phyloP scores from a whole-genome alignment of 345 rosid species.

The Syzygium oleosum region DNA sequence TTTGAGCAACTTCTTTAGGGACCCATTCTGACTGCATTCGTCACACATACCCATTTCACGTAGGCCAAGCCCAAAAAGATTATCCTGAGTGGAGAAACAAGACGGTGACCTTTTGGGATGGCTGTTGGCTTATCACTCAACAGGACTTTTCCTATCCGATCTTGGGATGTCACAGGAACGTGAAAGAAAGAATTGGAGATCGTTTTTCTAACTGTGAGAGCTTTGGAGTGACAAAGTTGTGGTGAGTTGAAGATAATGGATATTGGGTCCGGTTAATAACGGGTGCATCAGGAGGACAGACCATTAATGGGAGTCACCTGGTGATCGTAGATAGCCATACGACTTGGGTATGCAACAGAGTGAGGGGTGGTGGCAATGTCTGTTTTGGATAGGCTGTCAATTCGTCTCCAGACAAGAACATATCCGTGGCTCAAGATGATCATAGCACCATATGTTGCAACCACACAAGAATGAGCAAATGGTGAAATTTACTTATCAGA shows the following conservation, averaged over 20 bases:
- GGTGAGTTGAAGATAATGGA: background rate
- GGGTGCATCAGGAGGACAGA: background rate
- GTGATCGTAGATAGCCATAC: background rate
- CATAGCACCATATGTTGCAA: background rate
- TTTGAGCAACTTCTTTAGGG: constrained; percentile 13
- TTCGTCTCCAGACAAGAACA: background rate
- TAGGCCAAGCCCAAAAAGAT: background rate
- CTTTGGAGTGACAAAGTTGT: background rate
- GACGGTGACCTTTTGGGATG: background rate
- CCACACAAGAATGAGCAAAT: background rate
- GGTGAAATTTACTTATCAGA: background rate
- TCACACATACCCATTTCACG: background rate
- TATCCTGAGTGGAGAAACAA: background rate
- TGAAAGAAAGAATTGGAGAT: background rate
- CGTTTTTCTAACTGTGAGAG: background rate
- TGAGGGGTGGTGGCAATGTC: background rate
- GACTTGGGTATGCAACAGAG: background rate
- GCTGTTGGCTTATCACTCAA: background rate
- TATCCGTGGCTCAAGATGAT: background rate
- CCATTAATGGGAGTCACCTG: background rate
- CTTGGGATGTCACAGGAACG: background rate
- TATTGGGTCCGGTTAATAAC: background rate
- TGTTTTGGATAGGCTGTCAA: background rate
- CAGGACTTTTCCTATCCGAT: background rate
- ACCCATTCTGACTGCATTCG: background rate